Conservation (phyloP, 2,329 filamentous ascomycete genomes). For the Parastagonospora avenae region DNA sequence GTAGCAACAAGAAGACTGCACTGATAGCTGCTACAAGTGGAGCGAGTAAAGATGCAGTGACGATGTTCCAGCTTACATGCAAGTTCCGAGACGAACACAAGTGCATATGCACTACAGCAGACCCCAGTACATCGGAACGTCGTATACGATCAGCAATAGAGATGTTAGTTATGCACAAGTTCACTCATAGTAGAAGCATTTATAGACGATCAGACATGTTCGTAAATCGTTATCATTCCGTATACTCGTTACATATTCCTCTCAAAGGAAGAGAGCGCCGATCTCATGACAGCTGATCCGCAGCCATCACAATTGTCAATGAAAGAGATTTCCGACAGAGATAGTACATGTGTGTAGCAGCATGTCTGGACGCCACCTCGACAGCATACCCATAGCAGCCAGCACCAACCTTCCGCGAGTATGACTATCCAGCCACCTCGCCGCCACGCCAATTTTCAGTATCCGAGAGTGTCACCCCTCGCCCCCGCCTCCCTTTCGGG, state of each 20-base stretch:
- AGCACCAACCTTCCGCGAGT: too few relatives aligned
- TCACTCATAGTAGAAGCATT: too few relatives aligned
- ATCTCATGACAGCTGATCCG: constrained; percentile 18
- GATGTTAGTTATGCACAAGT: not conserved
- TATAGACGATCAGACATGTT: not conserved
- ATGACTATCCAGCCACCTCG: too few relatives aligned
- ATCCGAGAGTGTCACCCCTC: constrained; percentile 7
- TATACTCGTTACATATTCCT: constrained; percentile 24
- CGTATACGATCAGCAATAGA: not conserved
- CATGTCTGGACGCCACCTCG: constrained; percentile 15
- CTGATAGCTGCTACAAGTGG: too few relatives aligned
- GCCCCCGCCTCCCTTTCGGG: constrained; percentile 16
- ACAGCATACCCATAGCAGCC: constrained; percentile 15
- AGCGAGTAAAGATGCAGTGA: too few relatives aligned
- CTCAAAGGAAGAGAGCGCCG: constrained; percentile 5
- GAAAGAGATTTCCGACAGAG: constrained; percentile 15
- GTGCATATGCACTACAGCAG: too few relatives aligned
- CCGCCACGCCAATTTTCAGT: constrained; percentile 18
- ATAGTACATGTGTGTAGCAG: constrained; percentile 32
- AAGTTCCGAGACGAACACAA: too few relatives aligned
- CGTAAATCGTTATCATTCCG: constrained; percentile 11
- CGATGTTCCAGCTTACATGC: too few relatives aligned
- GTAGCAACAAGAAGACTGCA: too few relatives aligned
- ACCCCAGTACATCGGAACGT: too few relatives aligned
- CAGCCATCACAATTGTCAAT: constrained; percentile 13